Percentiles rank a stretch among this genome's conserved stretches.
Conservation (phyloP, 208 protist species). For the Leishmania gerbilli region DNA sequence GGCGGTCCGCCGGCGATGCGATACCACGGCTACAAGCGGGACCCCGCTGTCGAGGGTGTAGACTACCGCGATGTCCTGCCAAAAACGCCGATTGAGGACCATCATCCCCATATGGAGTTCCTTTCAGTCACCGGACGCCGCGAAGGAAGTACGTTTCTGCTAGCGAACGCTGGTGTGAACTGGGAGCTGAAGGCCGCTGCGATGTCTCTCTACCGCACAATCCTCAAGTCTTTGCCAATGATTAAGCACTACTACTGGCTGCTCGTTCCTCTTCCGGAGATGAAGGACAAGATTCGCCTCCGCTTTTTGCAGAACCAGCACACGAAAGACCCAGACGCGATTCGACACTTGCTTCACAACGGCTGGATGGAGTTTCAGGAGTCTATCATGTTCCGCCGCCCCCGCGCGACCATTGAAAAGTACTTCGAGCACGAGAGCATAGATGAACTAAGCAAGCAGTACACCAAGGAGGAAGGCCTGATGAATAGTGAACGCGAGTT, state of each 20-base stretch:
- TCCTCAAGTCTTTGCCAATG: constrained; percentile 79
- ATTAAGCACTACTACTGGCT: constrained; percentile 92
- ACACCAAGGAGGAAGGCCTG: constrained; percentile 79
- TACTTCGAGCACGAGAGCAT: constrained; percentile 82
- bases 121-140: constrained; percentile 71
- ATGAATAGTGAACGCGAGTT: constrained; percentile 77
- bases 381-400: constrained; percentile 72
- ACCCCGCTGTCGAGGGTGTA: constrained; percentile 59
- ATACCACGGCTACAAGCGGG: constrained; percentile 78
- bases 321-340: constrained; percentile 86
- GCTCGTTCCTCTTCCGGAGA: constrained; percentile 69
- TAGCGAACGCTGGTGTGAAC: constrained; percentile 62
- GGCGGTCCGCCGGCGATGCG: constrained; percentile 79
- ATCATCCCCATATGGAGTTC: constrained; percentile 85
- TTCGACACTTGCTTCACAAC: constrained; percentile 86
- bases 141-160: constrained; percentile 71
- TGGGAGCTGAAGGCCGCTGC: constrained; percentile 78
- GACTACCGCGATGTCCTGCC: constrained; percentile 63
- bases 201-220: constrained; percentile 82
- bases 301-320: constrained; percentile 89
- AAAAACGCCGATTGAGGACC: constrained; percentile 65
- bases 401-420: constrained; percentile 79
- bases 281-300: constrained; percentile 84
- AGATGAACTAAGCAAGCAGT: constrained; percentile 68
- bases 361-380: constrained; percentile 92